Evolutionary conservation across 1,139 yeast species (phyloP), one percentile per base, ranked within the genome.

Genomic region (Taphrina betulina): DNA sequence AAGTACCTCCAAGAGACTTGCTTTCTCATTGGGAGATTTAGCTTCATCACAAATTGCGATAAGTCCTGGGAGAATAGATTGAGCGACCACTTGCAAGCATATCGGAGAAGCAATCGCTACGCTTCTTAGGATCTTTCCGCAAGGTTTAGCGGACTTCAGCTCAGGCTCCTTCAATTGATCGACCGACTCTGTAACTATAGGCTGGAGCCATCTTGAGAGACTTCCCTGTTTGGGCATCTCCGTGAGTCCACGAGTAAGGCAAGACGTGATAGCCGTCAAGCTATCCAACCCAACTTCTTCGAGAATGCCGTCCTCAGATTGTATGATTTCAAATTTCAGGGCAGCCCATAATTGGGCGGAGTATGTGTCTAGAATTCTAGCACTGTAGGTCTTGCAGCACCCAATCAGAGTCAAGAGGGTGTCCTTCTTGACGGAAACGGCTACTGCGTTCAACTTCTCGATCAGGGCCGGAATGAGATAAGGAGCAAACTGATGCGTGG

Each of bases 341-440:
- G 95, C 88, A 62, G 86, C 85, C 96, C 96, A 92, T 5, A 92
- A 66, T 1, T 83, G 78, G 24, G 78, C 68, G 90, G 95, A 89
- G 65, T 79, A 76, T 14, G 75, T 74, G 29, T 73, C 72, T 12
- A 75, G 64, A 0, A 78, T 71, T 10, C 73, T 75, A 0, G 71
- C 64, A 0, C 78, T 72, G 64, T 84, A 87, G 5, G 67, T 69
- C 28, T 74, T 69, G 4, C 86, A 72, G 61, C 95, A 84, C 1
- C 71, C 70, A 2, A 37, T 67, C 37, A 92, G 69, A 0, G 95
- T 82, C 44, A 74, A 69, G 42, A 92, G 71, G 0, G 89, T 82
- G 65, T 94, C 98, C 58, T 79, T 74, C 67, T 94, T 83, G 22
- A 89, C 90, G 2, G 74, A 69, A 0, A 87, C 82, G 17, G 92